A percentile compares a stretch with the other conserved stretches of the same genome.
Evolutionary conservation across 2,329 filamentous ascomycete species (phyloP).

Genomic region (Gnomoniopsis sp.): DNA sequence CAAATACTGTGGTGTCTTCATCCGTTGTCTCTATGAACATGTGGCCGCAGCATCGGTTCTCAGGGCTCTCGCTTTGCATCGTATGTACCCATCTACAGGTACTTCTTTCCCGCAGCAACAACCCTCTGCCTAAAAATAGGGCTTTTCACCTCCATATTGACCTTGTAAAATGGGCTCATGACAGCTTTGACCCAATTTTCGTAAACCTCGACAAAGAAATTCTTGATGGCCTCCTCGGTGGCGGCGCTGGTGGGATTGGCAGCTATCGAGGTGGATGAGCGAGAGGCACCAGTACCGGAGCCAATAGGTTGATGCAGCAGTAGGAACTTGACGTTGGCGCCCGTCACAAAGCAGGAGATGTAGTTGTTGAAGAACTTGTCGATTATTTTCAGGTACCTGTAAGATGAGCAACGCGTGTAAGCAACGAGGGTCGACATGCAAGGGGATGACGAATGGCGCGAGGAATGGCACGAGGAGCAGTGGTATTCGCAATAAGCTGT

Average conservation of each 20-base stretch:
- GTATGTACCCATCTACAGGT: slow-evolving; percentile 50
- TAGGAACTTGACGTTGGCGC: slow-evolving; percentile 88
- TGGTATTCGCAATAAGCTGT: not conserved
- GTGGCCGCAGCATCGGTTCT: too few species aligned
- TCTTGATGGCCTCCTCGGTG: slow-evolving; percentile 91
- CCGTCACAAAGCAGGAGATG: slow-evolving; percentile 92
- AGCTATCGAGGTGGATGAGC: slow-evolving; percentile 67
- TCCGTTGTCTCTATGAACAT: not conserved
- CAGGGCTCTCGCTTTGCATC: not conserved
- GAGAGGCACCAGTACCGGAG: slow-evolving; percentile 34
- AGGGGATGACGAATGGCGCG: not conserved
- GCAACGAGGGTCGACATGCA: not conserved
- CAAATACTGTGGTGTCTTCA: too few species aligned
- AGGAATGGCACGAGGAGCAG: not conserved
- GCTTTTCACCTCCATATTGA: slow-evolving; percentile 81
- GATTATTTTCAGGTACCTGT: slow-evolving; percentile 90
- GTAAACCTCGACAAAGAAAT: slow-evolving; percentile 94
- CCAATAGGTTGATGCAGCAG: slow-evolving; percentile 79
- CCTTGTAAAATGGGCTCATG: slow-evolving; percentile 93
- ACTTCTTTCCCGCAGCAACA: slow-evolving; percentile 86
- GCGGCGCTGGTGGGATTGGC: slow-evolving; percentile 84
- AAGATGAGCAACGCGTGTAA: not conserved
- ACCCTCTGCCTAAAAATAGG: slow-evolving; percentile 82
- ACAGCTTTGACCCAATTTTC: slow-evolving; percentile 95
- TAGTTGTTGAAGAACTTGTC: slow-evolving; percentile 97